Base-by-base conservation (phyloP, 2,329 filamentous ascomycete species). In the Acrocalymma vagum region DNA sequence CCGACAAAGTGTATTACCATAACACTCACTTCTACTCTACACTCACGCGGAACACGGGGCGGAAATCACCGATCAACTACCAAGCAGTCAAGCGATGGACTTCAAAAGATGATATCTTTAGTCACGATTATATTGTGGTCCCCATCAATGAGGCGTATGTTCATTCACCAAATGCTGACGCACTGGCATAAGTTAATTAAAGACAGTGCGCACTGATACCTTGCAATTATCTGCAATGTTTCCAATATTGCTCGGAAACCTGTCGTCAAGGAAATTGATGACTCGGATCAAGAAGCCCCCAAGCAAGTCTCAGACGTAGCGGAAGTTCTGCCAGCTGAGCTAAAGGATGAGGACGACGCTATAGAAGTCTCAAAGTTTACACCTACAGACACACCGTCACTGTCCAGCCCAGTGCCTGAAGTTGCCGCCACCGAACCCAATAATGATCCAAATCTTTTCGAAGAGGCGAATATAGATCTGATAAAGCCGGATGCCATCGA, bases 211-310 rank as follows among this genome's bases (percentile, higher is more conserved):
- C 94, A 99, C 69, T 99, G 95, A 95, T 97, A 94, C 69, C 76
- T 97, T 52, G 91, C 90, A 6, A 93, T 99, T 40, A 93, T 99
- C 36, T 96, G 90, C 79, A 96, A 99, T 60, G 79, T 93, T 3
- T 81, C 83, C 3, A 84, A 79, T 35, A 76, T 94, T n/a, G 53
- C 58, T 20, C 66, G 72, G 22, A 67, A 63, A 22, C 49, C 52
- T 6, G 44, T 59, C 13, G 20, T 48, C 10, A 45, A 45, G 26
- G 29, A 53, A 10, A 35, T 49, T 10, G 39, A 47, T 17, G 45
- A 49, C 1, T n/a, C n/a, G n/a, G 27, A 25, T 23, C 21, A 27
- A 20, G 20, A 17, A 8, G 9, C 18, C 3, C 6, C 10, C 25
- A 22, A 26, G 10, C 18, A 21, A 20, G 5, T 23, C 9, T 6